Conservation (phyloP, 169 alveolate genomes). For the Eimeria acervulina region DNA sequence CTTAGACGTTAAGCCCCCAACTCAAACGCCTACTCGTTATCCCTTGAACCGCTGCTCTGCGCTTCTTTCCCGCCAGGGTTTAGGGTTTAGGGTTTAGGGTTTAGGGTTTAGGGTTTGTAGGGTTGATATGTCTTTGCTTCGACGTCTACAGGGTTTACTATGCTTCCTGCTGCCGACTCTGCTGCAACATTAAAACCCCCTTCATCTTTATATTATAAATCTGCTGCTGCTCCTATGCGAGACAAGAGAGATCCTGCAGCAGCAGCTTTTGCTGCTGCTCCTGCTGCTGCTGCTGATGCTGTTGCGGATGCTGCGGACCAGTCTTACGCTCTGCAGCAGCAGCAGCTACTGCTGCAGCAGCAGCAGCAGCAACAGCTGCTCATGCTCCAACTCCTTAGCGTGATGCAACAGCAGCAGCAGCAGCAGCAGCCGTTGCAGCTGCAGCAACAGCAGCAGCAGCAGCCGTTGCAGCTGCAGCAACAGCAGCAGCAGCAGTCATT, state of each 20-base stretch:
- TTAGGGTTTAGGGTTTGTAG: no score
- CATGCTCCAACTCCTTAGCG: neutral
- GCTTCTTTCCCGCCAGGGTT: no score
- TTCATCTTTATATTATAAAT: neutral
- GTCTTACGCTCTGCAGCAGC: neutral
- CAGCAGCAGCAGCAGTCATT: neutral
- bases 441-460: neutral
- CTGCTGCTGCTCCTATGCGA: conserved; percentile 13
- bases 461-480: neutral
- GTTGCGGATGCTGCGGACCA: conserved; percentile 30
- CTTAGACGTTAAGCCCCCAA: no score
- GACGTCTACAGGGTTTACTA: no score
- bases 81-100: no score
- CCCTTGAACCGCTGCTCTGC: no score
- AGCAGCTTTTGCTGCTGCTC: no score
- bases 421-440: neutral
- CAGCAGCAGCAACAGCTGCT: conserved; percentile 23
- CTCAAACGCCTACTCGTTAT: no score
- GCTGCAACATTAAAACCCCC: neutral
- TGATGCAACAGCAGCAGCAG: neutral
- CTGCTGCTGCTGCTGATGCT: conserved; percentile 1
- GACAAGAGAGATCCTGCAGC: no score
- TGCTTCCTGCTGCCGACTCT: neutral
- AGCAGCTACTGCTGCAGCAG: neutral
- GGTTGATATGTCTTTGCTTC: no score